Base-by-base conservation (phyloP, 169 alveolate genomes). In the Theileria luwenshuni region DNA sequence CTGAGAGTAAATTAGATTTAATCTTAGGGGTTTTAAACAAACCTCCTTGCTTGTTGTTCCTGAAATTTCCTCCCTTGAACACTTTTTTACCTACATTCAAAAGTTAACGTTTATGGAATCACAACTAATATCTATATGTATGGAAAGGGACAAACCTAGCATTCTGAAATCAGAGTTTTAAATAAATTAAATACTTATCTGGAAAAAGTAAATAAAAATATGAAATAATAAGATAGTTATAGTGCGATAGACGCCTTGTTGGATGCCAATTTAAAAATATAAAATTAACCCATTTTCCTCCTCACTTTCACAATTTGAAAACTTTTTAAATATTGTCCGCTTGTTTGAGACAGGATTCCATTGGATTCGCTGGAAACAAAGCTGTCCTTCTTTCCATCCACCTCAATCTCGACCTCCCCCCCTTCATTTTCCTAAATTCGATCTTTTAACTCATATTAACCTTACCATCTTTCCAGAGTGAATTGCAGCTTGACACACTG, bases 401-500 rank as follows among this genome's bases (percentile, higher is more conserved):
- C 93, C 67, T 79, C 87, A 25, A 79, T 79, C 49, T 63, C 93
- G 84, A 42, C 94, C 90, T 74, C 85, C 0, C 84, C 85, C 8
- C 84, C 80, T 10, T 41, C 41, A 74, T 64, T 69, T 32, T 68
- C 89, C 80, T 71, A 63, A 19, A 71, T 19, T 21, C 21, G 28
- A 63, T 61, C 13, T n/a, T 13, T 15, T 51, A 25, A 19, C 32
- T 13, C 28, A 71, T 12, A 43, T 64, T 48, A 61, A 19, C 15
- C 3, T 13, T 58, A 71, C 80, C n/a, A 73, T 45, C 32, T 83
- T 86, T 41, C 95, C 96, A 8, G 96, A 76, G 76, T 92, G 96
- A 1, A 92, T 85, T 23, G 96, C 96, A 27, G 96, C 96, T 67
- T 92, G 86, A 76, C 96, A 92, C 32, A 92, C 71, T 25, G 96